These are phyloP conservation scores for Pleurotus salmoneostramineus DNA, from an alignment of 768 basidiomycete genomes.

Conservation along the genomic window DNA sequence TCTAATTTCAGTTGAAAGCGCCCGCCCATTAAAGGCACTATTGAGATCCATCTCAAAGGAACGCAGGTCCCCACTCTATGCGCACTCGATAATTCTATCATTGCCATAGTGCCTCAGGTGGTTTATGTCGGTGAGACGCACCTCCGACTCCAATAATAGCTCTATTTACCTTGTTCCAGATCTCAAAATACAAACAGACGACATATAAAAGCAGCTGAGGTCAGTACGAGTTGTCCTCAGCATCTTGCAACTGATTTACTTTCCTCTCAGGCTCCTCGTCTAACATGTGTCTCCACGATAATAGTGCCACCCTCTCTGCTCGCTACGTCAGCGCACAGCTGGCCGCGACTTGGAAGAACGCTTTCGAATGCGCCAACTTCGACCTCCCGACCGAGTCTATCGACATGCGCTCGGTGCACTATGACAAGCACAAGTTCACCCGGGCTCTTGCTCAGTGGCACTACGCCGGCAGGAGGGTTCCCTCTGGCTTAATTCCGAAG, in stretches of 20 bases:
- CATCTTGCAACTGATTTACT: neutral
- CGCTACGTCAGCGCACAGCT: constrained; percentile 14
- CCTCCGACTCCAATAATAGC: neutral
- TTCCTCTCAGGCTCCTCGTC: neutral
- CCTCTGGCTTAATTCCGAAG: constrained; percentile 7
- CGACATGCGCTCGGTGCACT: constrained; percentile 1
- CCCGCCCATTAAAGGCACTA: neutral
- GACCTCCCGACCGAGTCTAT: constrained; percentile 1
- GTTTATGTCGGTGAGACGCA: neutral
- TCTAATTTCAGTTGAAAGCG: neutral
- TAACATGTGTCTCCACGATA: constrained; percentile 2
- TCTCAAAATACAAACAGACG: neutral
- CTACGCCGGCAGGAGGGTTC: constrained; percentile 7
- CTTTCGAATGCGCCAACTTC: constrained; percentile 10
- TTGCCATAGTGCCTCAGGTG: neutral
- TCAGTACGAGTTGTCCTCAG: neutral
- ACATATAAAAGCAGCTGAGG: neutral
- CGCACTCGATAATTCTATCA: neutral
- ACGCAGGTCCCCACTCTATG: neutral
- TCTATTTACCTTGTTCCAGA: neutral
- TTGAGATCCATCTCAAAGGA: neutral
- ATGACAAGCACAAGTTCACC: constrained; percentile 6
- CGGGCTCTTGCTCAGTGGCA: constrained; percentile 9
- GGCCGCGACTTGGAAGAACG: constrained; percentile 11
- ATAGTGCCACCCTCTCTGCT: constrained; percentile 7